Conservation (phyloP, 306 rosid genomes). For the Ormosia emarginata region DNA sequence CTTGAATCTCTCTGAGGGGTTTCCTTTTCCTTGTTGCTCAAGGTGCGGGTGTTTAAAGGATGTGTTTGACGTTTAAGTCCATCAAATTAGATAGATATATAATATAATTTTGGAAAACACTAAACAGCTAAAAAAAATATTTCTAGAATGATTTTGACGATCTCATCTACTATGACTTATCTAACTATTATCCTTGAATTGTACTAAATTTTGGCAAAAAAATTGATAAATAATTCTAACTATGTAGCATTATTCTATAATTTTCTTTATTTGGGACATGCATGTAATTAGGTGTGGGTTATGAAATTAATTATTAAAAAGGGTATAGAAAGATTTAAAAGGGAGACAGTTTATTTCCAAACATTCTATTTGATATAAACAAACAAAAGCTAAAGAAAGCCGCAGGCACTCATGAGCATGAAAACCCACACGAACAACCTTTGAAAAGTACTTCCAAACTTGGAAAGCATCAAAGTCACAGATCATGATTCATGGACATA, state of each 20-base stretch:
- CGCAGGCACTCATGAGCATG: conserved; percentile 15
- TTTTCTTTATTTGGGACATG: neutral
- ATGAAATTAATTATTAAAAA: neutral
- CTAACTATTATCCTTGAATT: no score
- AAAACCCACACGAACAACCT: no score
- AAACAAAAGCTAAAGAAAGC: conserved; percentile 29
- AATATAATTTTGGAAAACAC: no score
- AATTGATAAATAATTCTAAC: no score
- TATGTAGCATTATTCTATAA: no score
- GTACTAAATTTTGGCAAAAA: no score
- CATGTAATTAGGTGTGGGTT: conserved; percentile 7
- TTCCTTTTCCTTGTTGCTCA: no score
- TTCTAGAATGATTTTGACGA: no score
- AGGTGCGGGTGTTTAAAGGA: no score
- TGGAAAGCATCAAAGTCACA: conserved; percentile 20
- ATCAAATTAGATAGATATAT: conserved; percentile 17
- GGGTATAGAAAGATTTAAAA: neutral
- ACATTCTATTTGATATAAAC: conserved; percentile 25
- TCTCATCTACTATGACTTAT: no score
- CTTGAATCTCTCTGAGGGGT: no score
- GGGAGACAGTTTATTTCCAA: neutral
- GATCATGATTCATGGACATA: neutral
- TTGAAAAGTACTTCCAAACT: conserved; percentile 27
- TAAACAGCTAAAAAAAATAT: no score
- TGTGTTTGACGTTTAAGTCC: conserved; percentile 11